Percentiles rank a stretch among this genome's conserved stretches.
Conservation (phyloP, 345 rosid genomes). For the Syzygium aromaticum region DNA sequence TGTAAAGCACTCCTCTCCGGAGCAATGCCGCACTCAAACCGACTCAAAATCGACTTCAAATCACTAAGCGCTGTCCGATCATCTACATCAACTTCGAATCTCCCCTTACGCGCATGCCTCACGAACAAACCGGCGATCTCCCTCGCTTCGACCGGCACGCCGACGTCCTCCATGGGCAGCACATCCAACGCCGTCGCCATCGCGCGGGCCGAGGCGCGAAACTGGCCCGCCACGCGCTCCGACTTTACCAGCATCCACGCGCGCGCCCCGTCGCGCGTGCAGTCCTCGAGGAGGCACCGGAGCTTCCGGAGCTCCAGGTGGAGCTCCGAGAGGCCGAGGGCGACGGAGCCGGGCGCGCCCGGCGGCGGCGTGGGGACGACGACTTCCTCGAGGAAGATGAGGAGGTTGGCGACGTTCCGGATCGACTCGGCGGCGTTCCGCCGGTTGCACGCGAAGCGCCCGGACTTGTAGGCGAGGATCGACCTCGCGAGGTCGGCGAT, state of each 20-base stretch:
- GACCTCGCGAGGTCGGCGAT: constrained; percentile 27
- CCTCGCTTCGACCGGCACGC: constrained; percentile 36
- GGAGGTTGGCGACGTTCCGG: constrained; percentile 41
- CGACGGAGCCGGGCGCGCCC: constrained; percentile 16
- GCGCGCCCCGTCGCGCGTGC: constrained; percentile 50
- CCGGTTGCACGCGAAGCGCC: constrained; percentile 31
- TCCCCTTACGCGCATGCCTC: constrained; percentile 45
- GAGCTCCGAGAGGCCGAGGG: constrained; percentile 59
- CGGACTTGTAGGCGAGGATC: constrained; percentile 32
- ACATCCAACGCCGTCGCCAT: constrained; percentile 51
- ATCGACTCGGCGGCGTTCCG: constrained; percentile 35
- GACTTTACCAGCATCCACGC: constrained; percentile 51
- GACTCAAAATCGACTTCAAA: constrained; percentile 28
- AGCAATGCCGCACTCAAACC: constrained; percentile 33
- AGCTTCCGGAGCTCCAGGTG: constrained; percentile 59
- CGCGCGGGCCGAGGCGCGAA: constrained; percentile 33
- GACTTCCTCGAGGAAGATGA: constrained; percentile 42
- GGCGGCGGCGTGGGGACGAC: background rate
- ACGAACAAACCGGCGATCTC: constrained; percentile 35
- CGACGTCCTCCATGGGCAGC: constrained; percentile 33
- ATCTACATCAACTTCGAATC: constrained; percentile 28
- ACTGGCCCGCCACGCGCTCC: constrained; percentile 40
- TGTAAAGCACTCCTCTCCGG: constrained; percentile 24
- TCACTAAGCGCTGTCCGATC: constrained; percentile 28
- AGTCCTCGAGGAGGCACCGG: constrained; percentile 46